These are phyloP conservation scores for Petunia axillaris DNA, from an alignment of 257 asterid species.

Conservation along the genomic window DNA sequence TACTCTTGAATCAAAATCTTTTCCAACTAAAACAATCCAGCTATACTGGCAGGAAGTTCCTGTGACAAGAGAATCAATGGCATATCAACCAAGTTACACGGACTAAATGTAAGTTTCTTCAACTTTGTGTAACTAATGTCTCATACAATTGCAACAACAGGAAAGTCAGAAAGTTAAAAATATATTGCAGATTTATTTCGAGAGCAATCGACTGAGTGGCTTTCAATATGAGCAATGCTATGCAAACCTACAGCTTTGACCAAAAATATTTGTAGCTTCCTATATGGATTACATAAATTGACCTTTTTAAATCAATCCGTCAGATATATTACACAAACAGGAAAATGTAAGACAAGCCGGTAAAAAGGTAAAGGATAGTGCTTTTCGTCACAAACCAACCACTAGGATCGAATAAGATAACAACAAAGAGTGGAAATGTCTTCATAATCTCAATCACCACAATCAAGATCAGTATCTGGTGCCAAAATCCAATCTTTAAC, in stretches of 20 bases:
- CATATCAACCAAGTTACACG: background rate
- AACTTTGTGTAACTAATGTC: constrained; percentile 4
- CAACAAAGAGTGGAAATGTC: constrained; percentile 12
- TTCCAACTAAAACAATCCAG: constrained; percentile 2
- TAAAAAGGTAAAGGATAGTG: background rate
- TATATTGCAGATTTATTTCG: background rate
- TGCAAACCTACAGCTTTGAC: background rate
- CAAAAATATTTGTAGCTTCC: background rate
- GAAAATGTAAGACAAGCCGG: background rate
- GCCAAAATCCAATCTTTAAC: background rate
- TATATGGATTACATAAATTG: background rate
- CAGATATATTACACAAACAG: background rate
- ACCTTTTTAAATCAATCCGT: background rate
- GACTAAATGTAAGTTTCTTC: constrained; percentile 4
- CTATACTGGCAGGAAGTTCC: constrained; percentile 17
- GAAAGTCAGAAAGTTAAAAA: background rate
- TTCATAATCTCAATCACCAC: constrained; percentile 2
- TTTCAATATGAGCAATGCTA: constrained; percentile 10
- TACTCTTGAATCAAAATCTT: background rate
- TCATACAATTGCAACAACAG: background rate
- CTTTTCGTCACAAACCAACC: background rate
- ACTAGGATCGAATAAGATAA: constrained; percentile 7
- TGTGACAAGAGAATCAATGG: background rate
- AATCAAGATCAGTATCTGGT: background rate
- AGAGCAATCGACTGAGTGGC: background rate